These are phyloP conservation scores for Allium sativum DNA, from an alignment of 106 monocot species.

Conservation along the genomic window DNA sequence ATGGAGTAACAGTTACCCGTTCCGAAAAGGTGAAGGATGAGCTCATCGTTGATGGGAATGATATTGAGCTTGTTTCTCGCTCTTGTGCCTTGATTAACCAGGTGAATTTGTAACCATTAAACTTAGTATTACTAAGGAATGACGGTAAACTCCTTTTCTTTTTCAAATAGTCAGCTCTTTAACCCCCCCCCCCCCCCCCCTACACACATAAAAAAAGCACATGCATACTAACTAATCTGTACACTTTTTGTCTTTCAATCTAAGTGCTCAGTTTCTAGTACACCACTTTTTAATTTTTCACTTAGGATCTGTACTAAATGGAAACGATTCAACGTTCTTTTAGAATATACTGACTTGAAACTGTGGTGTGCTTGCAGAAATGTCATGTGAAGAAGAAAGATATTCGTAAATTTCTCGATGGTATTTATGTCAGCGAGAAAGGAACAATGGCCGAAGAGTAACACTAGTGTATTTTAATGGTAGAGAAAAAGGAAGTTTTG, in stretches of 20 bases:
- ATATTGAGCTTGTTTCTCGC: conserved; percentile 74
- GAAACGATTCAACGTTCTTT: not conserved
- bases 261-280: no score
- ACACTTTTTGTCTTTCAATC: no score
- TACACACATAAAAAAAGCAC: no score
- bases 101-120: conserved; percentile 11
- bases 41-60: conserved; percentile 80
- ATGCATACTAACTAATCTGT: no score
- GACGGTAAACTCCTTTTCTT: no score
- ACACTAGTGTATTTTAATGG: not conserved
- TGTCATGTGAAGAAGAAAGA: conserved; percentile 87
- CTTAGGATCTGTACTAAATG: no score
- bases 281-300: no score
- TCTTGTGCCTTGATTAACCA: conserved; percentile 83
- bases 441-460: conserved; percentile 38
- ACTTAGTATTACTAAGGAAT: no score
- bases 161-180: no score
- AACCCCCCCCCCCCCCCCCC: no score
- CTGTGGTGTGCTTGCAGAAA: conserved; percentile 25
- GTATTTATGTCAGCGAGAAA: conserved; percentile 87
- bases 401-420: conserved; percentile 81
- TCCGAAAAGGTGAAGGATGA: conserved; percentile 94
- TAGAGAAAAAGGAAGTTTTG: no score
- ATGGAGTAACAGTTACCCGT: conserved; percentile 50
- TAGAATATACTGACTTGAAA: not conserved